phyloP scores from a whole-genome alignment of 2,329 filamentous ascomycete genomes.

The Cercospora sesami region DNA sequence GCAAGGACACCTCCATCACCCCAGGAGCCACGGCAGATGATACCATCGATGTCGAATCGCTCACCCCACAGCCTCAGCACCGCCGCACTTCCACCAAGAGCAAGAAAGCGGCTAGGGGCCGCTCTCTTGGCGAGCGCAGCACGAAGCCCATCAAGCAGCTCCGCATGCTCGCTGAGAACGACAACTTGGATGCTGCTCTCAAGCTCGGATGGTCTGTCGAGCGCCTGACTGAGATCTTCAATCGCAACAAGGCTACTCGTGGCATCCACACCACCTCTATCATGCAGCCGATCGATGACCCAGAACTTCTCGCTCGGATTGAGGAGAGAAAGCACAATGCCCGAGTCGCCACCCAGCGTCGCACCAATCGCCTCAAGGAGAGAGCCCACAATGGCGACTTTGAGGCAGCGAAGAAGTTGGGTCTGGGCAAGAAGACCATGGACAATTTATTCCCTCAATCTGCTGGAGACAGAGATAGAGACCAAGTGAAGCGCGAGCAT shows the following conservation, averaged over 20 bases:
- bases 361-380: slow-evolving; percentile 18
- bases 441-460: slow-evolving; percentile 11
- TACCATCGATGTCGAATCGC: slow-evolving; percentile 8
- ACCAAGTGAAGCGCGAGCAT: not conserved
- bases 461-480: slow-evolving; percentile 1
- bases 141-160: slow-evolving; percentile 20
- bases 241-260: slow-evolving; percentile 16
- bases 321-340: slow-evolving; percentile 16
- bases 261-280: not conserved
- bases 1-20: not conserved
- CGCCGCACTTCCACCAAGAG: not conserved
- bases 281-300: slow-evolving; percentile 19
- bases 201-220: slow-evolving; percentile 26
- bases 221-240: slow-evolving; percentile 23
- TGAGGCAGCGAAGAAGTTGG: slow-evolving; percentile 24
- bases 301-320: slow-evolving; percentile 17
- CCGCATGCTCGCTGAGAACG: slow-evolving; percentile 15
- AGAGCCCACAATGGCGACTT: slow-evolving; percentile 14
- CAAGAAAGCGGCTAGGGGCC: slow-evolving; percentile 15
- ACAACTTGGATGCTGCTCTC: slow-evolving; percentile 21
- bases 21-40: slow-evolving; percentile 5
- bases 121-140: slow-evolving; percentile 18
- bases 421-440: slow-evolving; percentile 20
- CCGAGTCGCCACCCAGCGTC: slow-evolving; percentile 15
- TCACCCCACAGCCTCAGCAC: not conserved